Conservation (phyloP, 345 rosid genomes). For the Hibiscus trionum region DNA sequence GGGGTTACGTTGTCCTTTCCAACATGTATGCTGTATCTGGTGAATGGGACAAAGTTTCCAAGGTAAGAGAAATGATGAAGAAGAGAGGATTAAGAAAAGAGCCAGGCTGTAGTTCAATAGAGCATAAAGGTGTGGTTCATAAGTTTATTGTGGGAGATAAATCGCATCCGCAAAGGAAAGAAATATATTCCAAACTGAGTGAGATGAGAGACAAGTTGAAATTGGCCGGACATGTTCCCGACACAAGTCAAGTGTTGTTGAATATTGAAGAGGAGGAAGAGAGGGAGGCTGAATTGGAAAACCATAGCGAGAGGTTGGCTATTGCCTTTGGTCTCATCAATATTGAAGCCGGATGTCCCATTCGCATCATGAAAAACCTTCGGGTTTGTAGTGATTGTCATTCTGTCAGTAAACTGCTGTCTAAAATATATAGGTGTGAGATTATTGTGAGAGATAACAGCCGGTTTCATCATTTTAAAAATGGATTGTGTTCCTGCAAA, state of each 20-base stretch:
- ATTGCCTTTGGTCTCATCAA: conserved; percentile 44
- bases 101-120: conserved; percentile 46
- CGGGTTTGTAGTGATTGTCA: conserved; percentile 53
- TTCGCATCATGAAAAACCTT: conserved; percentile 45
- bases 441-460: conserved; percentile 52
- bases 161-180: conserved; percentile 30
- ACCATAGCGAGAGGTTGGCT: conserved; percentile 49
- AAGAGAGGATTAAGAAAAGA: conserved; percentile 37
- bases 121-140: conserved; percentile 32
- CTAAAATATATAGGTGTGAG: conserved; percentile 32
- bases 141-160: conserved; percentile 39
- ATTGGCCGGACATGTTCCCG: conserved; percentile 37
- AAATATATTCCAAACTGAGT: conserved; percentile 33
- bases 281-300: conserved; percentile 36
- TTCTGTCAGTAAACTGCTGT: conserved; percentile 38
- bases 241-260: conserved; percentile 40
- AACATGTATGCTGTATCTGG: conserved; percentile 66
- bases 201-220: conserved; percentile 42
- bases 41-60: conserved; percentile 40
- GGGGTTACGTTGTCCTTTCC: conserved; percentile 33
- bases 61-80: conserved; percentile 48
- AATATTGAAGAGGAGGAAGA: conserved; percentile 28
- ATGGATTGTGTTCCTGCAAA: conserved; percentile 42
- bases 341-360: conserved; percentile 24
- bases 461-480: conserved; percentile 50